phyloP scores from a whole-genome alignment of 2,329 filamentous ascomycete genomes.

The Sphaceloma murrayae region DNA sequence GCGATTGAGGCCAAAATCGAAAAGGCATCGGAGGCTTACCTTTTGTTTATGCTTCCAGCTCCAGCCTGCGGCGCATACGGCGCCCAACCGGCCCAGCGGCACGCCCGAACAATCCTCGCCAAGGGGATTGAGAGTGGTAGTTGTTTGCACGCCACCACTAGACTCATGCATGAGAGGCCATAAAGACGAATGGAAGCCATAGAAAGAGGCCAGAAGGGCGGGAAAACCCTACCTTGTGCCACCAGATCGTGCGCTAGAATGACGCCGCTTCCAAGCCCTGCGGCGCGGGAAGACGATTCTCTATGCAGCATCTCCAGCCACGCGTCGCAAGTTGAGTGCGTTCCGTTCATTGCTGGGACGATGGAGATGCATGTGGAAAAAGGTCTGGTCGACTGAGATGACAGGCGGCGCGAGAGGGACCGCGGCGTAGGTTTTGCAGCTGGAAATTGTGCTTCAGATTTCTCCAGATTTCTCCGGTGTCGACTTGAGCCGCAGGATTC shows the following conservation, averaged over 20 bases:
- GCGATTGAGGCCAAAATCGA: neutral
- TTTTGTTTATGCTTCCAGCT: neutral
- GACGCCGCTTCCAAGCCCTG: conserved; percentile 3
- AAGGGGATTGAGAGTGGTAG: neutral
- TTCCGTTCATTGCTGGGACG: no score
- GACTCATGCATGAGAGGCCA: neutral
- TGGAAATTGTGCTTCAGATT: conserved; percentile 8
- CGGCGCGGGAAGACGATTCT: neutral
- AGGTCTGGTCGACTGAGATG: no score
- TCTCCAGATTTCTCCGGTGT: neutral
- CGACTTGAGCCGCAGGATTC: neutral
- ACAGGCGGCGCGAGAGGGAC: no score
- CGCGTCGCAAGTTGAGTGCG: neutral
- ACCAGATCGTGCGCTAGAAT: conserved; percentile 1
- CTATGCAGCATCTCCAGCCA: conserved; percentile 8
- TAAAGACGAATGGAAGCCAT: neutral
- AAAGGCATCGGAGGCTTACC: neutral
- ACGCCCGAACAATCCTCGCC: conserved; percentile 1
- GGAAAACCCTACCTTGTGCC: neutral
- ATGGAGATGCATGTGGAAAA: no score
- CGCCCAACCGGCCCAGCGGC: neutral
- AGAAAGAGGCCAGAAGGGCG: neutral
- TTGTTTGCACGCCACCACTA: neutral
- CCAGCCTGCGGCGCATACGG: conserved; percentile 4
- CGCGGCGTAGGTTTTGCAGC: neutral